phyloP scores from a whole-genome alignment of 2,329 filamentous ascomycete species.

The Ascochyta viciae-villosae region DNA sequence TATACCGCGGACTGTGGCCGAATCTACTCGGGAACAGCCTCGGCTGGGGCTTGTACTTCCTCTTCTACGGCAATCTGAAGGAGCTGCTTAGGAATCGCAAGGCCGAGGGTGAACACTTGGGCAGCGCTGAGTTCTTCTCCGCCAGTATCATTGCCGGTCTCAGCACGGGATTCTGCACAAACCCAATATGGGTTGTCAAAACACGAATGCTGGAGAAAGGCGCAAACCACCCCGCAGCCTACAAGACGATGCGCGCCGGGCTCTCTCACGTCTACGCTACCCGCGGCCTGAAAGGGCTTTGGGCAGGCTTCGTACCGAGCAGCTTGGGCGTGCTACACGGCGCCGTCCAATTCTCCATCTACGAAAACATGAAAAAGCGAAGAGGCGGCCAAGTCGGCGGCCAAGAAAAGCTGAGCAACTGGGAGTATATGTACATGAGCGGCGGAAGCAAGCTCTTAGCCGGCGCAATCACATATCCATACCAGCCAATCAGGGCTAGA shows the following conservation, averaged over 20 bases:
- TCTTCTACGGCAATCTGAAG: slow-evolving; percentile 70
- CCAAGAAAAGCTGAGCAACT: slow-evolving; percentile 64
- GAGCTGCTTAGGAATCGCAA: slow-evolving; percentile 56
- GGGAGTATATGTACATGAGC: slow-evolving; percentile 82
- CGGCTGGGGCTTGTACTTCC: slow-evolving; percentile 93
- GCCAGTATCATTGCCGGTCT: slow-evolving; percentile 73
- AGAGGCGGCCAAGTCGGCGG: slow-evolving; percentile 52
- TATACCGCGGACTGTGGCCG: slow-evolving; percentile 89
- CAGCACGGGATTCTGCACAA: slow-evolving; percentile 82
- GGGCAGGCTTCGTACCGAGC: slow-evolving; percentile 83
- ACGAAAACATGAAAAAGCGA: slow-evolving; percentile 76
- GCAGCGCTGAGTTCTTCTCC: slow-evolving; percentile 78
- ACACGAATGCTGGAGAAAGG: slow-evolving; percentile 94
- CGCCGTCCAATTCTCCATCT: slow-evolving; percentile 94
- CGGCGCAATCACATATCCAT: slow-evolving; percentile 90
- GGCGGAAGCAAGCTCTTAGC: slow-evolving; percentile 85
- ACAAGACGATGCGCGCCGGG: slow-evolving; percentile 78
- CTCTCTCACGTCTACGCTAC: slow-evolving; percentile 68
- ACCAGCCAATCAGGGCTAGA: slow-evolving; percentile 87
- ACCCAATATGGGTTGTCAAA: slow-evolving; percentile 98
- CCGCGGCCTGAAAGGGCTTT: slow-evolving; percentile 83
- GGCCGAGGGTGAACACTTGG: slow-evolving; percentile 54
- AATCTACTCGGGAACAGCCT: slow-evolving; percentile 91
- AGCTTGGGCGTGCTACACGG: slow-evolving; percentile 89
- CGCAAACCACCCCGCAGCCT: slow-evolving; percentile 75